Base-by-base conservation (phyloP, 306 rosid genomes). In the Cicer yamashitae region DNA sequence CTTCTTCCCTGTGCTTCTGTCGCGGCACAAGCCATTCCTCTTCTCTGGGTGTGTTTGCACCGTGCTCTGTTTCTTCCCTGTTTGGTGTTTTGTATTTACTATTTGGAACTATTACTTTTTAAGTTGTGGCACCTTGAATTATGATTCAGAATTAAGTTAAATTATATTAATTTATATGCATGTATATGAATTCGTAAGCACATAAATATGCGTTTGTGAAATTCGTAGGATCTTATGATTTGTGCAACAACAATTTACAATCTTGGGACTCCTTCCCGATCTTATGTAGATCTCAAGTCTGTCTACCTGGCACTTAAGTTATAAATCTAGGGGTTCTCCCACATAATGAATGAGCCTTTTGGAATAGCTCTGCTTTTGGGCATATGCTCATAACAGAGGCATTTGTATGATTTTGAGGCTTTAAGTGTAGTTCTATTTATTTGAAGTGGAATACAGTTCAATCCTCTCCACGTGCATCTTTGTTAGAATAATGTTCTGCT, bases 361-460 rank as follows among this genome's bases (percentile, higher is more conserved):
- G 7, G 2, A 11, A 1, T 22, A 20, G 62, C 62, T 56, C 62
- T 56, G 3, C 6, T 11, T 58, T 58, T 30, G 17, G 40, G 41
- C 64, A 22, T 25, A 58, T 30, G 8, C 64, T 6, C 41, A 58
- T 58, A 11, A 58, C 17, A 25, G 15, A 71, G 52, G 44, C 66
- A 60, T 57, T 67, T 57, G 50, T 53, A 25, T 47, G 65, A 30
- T 52, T 73, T 54, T 10, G 11, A 51, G 59, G 11, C 66, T 51
- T 77, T 10, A 22, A 37, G 38, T 25, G 6, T 13, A 7, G 5
- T 58, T 12, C 18, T 2, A 59, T 59, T 59, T 34, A 59, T 34
- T 59, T 77, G 6, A 39, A 53, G 44, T 45, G 82, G 25, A 38
- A 65, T 62, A 56, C 8, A 45, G 41, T 39, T 78, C 10, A 60